Evolutionary conservation across 768 basidiomycete genomes (phyloP).

Genomic region (Panellus pusillus): DNA sequence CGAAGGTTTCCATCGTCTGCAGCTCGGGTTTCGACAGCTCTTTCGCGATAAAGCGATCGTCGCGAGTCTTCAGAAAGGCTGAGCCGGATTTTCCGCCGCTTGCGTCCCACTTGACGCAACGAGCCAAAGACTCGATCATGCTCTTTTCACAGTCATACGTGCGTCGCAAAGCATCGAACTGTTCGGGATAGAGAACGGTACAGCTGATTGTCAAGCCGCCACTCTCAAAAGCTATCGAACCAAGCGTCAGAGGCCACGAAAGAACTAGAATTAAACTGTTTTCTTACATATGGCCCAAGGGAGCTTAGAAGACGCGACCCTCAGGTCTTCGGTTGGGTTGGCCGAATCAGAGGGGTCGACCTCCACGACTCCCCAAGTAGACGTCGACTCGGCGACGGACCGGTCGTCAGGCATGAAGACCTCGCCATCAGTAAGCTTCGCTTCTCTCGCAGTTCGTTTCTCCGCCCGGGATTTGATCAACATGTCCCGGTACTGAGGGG

Average conservation of each 20-base stretch:
- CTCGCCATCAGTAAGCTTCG: conserved; percentile 65
- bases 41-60: conserved; percentile 98
- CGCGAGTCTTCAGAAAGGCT: conserved; percentile 93
- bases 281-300: conserved; percentile 83
- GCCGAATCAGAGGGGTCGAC: conserved; percentile 64
- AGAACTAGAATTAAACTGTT: background rate
- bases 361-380: conserved; percentile 92
- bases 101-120: conserved; percentile 96
- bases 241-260: conserved; percentile 10
- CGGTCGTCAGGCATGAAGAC: conserved; percentile 91
- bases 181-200: conserved; percentile 93
- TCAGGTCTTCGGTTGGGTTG: conserved; percentile 76
- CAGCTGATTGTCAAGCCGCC: conserved; percentile 90
- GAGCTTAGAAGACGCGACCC: conserved; percentile 72
- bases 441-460: conserved; percentile 65
- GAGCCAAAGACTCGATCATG: conserved; percentile 89
- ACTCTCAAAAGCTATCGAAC: conserved; percentile 76
- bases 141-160: conserved; percentile 94
- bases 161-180: conserved; percentile 90
- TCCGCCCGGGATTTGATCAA: conserved; percentile 74
- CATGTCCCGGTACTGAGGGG: conserved; percentile 81
- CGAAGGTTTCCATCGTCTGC: conserved; percentile 95
- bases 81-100: conserved; percentile 96
- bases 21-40: conserved; percentile 89
- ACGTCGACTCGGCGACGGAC: conserved; percentile 78